Base-by-base conservation (phyloP, 1,284 basidiomycete genomes). In the Sporisorium exsertum region DNA sequence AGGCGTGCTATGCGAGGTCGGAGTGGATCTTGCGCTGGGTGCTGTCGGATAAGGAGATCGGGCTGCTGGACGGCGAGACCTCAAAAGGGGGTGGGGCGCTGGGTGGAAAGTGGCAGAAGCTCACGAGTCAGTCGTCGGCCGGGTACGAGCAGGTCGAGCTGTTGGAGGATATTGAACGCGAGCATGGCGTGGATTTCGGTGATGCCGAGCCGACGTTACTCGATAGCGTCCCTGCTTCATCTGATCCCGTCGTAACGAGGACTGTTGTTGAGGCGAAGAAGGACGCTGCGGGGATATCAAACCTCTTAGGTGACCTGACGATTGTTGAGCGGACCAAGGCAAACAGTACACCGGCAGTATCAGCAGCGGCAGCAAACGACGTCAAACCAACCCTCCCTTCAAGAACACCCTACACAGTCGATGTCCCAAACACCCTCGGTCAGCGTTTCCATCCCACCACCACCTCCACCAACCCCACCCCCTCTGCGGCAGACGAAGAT, bases 31-130 rank as follows among this genome's bases (percentile, higher is more conserved):
- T 72, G 40, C 37, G 66, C 18, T 77, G 74, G 70, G 65, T 77
- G 24, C 49, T 77, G 55, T 43, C 46, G n/a, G 60, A 75, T 40
- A 49, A 58, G 16, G 64, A 60, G 58, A 29, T 72, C 4, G 71
- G 54, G 24, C 15, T 60, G n/a, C 15, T 24, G 29, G 58, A 57
- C 9, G 95, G 97, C 83, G 93, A 95, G 37, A 4, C 37, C 37
- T 9, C 16, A 15, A 33, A 18, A n/a, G 16, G 95, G 97, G 84
- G 94, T 94, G 81, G 89, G 89, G 12, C 45, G 13, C 22, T 62
- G 94, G 98, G 85, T 89, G 94, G 24, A 89, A 90, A 62, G 91
- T 95, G 85, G 89, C 95, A 45, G 95, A 98, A 86, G 89, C 91
- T 68, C 88, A 98, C 35, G 89, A 95, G 7, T 89, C 94, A 78